Percentiles rank a stretch among this genome's conserved stretches.
Evolutionary conservation across 139 green algal genomes (phyloP).

Genomic region (Zygnema circumcarinatum): DNA sequence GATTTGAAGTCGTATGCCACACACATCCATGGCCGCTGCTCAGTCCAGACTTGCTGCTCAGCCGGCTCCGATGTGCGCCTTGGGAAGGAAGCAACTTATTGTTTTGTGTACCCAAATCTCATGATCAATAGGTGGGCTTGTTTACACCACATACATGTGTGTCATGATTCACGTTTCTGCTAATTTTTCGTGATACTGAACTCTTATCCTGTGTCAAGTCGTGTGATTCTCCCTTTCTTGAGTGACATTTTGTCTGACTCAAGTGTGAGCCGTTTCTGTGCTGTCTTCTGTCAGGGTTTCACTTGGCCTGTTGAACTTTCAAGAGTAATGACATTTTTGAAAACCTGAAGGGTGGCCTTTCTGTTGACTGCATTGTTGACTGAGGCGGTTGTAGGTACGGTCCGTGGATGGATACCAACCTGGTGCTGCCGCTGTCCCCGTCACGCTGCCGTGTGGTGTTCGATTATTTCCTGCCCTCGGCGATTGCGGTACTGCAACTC

Average conservation of each 20-base stretch:
- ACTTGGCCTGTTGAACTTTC: too few species aligned
- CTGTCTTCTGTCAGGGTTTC: too few species aligned
- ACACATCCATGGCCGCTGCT: neutral
- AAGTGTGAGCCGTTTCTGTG: too few species aligned
- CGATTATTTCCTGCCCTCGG: constrained; percentile 53
- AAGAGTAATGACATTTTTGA: too few species aligned
- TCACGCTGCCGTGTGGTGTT: constrained; percentile 63
- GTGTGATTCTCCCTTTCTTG: too few species aligned
- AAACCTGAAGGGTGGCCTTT: too few species aligned
- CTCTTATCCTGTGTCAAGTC: too few species aligned
- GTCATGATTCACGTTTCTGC: too few species aligned
- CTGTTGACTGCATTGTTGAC: too few species aligned
- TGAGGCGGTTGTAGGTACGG: constrained; percentile 1
- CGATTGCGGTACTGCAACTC: constrained; percentile 26
- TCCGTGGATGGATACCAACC: constrained; percentile 67
- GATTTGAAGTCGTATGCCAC: neutral
- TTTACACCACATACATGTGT: too few species aligned
- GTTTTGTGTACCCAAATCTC: constrained; percentile 73
- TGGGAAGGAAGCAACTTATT: constrained; percentile 60
- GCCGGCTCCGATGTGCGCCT: neutral
- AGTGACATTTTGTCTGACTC: too few species aligned
- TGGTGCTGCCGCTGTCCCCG: constrained; percentile 56
- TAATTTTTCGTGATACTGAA: too few species aligned
- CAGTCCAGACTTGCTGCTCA: neutral
- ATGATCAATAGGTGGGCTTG: constrained; percentile 67